Conservation (phyloP, 306 rosid genomes). For the Ammopiptanthus mongolicus region DNA sequence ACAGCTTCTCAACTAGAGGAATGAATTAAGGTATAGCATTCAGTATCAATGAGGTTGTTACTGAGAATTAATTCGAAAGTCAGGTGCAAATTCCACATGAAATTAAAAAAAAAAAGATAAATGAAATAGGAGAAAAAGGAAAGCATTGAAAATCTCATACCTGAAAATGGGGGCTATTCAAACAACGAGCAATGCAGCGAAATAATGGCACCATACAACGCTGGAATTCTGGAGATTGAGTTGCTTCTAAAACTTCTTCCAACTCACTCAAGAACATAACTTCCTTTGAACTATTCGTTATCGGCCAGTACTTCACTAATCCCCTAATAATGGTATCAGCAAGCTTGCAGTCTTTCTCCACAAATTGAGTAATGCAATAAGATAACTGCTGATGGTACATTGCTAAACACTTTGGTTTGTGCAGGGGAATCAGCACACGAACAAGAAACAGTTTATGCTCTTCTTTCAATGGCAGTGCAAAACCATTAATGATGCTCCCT, state of each 20-base stretch:
- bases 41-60: not conserved
- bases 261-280: constrained; percentile 77
- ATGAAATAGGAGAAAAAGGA: not conserved
- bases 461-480: constrained; percentile 69
- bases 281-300: constrained; percentile 82
- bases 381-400: constrained; percentile 77
- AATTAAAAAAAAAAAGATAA: not conserved
- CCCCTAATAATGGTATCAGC: constrained; percentile 83
- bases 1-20: constrained; percentile 12
- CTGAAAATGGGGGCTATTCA: constrained; percentile 81
- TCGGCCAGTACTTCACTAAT: constrained; percentile 83
- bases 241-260: constrained; percentile 80
- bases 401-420: constrained; percentile 74
- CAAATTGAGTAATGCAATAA: constrained; percentile 72
- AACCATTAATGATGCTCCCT: constrained; percentile 81
- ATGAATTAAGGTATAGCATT: not conserved
- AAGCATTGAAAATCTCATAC: constrained; percentile 30
- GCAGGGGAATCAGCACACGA: constrained; percentile 65
- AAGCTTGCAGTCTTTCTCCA: constrained; percentile 86
- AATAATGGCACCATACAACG: constrained; percentile 79
- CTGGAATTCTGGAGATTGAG: constrained; percentile 79
- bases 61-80: not conserved
- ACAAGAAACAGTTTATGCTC: constrained; percentile 76
- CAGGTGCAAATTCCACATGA: not conserved
- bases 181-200: constrained; percentile 56